These are phyloP conservation scores for Chaetothyriales sp. DNA, from an alignment of 2,329 filamentous ascomycete species.

Conservation along the genomic window DNA sequence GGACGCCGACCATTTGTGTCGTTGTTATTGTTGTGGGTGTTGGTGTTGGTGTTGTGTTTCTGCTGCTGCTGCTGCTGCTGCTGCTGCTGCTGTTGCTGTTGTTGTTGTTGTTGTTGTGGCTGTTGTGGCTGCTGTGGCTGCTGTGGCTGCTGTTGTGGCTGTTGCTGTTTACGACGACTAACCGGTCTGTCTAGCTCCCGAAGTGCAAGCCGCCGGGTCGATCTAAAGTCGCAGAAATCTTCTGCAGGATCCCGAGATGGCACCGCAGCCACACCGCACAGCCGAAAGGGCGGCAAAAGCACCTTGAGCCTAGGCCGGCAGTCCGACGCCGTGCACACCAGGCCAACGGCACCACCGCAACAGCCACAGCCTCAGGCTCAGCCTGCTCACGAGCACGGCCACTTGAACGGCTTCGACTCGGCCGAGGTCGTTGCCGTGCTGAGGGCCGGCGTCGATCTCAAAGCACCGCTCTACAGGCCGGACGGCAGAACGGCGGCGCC, in stretches of 20 bases:
- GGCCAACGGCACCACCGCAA: constrained; percentile 1
- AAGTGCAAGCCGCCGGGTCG: not conserved
- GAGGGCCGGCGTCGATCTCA: constrained; percentile 28
- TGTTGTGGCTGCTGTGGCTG: not conserved
- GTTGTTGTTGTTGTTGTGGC: not conserved
- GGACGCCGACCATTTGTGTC: no score
- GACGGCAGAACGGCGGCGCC: constrained; percentile 6
- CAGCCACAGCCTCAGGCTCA: not conserved
- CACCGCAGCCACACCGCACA: constrained; percentile 4
- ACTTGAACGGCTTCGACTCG: constrained; percentile 33
- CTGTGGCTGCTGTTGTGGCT: not conserved
- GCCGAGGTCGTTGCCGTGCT: constrained; percentile 29
- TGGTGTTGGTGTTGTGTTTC: not conserved
- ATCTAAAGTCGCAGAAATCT: constrained; percentile 8
- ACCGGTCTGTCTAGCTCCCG: not conserved
- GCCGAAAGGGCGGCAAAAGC: constrained; percentile 11
- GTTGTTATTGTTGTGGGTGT: no score
- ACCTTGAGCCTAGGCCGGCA: constrained; percentile 6
- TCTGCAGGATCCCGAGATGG: constrained; percentile 11
- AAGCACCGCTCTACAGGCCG: constrained; percentile 26
- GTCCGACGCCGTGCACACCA: constrained; percentile 1
- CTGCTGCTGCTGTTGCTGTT: not conserved
- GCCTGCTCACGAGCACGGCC: constrained; percentile 21
- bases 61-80: not conserved
- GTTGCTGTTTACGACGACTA: not conserved